Conservation (phyloP, 495 filamentous ascomycete species). For the Cercophora scortea region DNA sequence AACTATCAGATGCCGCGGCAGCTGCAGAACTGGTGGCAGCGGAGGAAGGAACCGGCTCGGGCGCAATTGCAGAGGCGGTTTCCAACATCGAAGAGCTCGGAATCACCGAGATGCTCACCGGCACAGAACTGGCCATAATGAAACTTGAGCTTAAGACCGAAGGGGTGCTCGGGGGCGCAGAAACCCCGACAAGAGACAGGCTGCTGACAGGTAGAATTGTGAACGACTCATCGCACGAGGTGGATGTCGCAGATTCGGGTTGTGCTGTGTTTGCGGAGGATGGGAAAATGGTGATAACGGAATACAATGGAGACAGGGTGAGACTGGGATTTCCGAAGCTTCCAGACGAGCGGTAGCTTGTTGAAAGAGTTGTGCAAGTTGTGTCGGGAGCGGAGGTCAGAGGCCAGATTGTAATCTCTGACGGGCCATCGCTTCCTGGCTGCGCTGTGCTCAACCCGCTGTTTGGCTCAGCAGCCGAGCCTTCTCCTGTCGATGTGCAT, state of each 20-base stretch:
- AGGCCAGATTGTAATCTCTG: slow-evolving; percentile 14
- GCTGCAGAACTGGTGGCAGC: not conserved
- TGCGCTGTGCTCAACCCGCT: not conserved
- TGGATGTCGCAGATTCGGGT: too few species aligned
- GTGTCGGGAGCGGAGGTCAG: not conserved
- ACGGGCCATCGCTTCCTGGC: slow-evolving; percentile 1
- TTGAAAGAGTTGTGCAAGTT: slow-evolving; percentile 10
- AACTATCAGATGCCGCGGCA: not conserved
- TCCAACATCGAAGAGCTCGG: too few species aligned
- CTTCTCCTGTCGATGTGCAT: too few species aligned
- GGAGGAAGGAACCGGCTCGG: not conserved
- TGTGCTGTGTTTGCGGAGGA: not conserved
- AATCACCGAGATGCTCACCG: too few species aligned
- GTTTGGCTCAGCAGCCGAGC: not conserved
- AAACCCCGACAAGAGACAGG: too few species aligned
- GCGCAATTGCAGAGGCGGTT: not conserved
- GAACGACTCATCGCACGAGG: too few species aligned
- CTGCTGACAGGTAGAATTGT: too few species aligned
- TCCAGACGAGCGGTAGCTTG: slow-evolving; percentile 2
- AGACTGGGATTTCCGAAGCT: not conserved
- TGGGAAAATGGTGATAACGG: not conserved
- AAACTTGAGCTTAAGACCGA: too few species aligned
- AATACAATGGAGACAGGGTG: not conserved
- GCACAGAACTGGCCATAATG: too few species aligned
- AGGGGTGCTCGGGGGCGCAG: too few species aligned